Base-by-base conservation (phyloP, 2,329 filamentous ascomycete genomes). In the Fusarium cyanostomum region DNA sequence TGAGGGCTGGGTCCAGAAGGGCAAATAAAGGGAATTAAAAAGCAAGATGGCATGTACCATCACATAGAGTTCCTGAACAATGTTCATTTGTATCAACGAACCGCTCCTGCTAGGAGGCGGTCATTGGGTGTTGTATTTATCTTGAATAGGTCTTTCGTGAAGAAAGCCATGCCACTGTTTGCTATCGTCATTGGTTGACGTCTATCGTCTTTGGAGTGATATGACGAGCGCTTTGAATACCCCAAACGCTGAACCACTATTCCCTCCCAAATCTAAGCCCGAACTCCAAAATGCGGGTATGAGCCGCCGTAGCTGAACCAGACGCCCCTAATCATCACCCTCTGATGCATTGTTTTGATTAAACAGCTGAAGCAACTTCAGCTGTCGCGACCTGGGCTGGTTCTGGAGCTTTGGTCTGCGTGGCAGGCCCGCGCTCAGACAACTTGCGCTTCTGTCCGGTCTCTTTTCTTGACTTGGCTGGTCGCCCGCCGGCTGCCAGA, bases 1-100 rank as follows among this genome's bases (percentile, higher is more conserved):
- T 56, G 93, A 97, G 82, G 88, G 87, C 61, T 95, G 94, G 92
- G 92, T 98, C 52, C 92, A 87, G 82, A 94, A 96, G 84, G 94
- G 92, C 55, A 91, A 90, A 84, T 94, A 85, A 49, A 56, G 42
- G 52, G 35, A 62, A 49, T 66, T 26, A 56, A 71, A 72, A 71
- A 66, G 70, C 59, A 59, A 67, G 64, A 61, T 75, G 76, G 67
- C 52, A 64, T 78, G 76, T 78, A 78, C 64, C 62, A 78, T 71
- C 67, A 76, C 60, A 74, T 77, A 77, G 71, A 77, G 64, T 68
- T 66, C 57, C 54, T 53, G 61, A 72, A 71, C 64, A 63, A 57
- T 64, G 63, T 74, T 73, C 71, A 67, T 75, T 75, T 74, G 72
- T 74, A 70, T 65, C 64, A 69, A 42, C 45, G 55, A 49, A 49